These are phyloP conservation scores for Dimargaris xerosporica DNA, from an alignment of 192 early-diverging fungal species.

Conservation along the genomic window DNA sequence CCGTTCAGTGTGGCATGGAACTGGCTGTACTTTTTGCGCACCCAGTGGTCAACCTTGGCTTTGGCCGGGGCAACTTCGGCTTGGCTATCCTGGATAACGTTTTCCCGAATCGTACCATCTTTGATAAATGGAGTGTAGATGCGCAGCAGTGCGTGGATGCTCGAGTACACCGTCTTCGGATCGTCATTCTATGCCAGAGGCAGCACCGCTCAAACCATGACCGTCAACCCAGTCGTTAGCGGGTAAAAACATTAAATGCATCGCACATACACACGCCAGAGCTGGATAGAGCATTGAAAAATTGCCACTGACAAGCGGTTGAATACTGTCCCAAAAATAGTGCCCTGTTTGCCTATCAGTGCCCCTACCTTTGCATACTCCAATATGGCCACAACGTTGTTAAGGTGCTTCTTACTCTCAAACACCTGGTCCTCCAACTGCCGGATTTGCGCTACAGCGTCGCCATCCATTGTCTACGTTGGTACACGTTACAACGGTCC, in stretches of 20 bases:
- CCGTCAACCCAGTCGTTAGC: background rate
- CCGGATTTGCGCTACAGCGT: conserved; percentile 29
- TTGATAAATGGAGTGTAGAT: conserved; percentile 35
- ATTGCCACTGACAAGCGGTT: background rate
- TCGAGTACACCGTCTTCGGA: conserved; percentile 43
- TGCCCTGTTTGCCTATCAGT: background rate
- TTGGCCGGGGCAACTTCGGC: conserved; percentile 23
- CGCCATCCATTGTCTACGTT: too few relatives aligned
- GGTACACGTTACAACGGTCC: too few relatives aligned
- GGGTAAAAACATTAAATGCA: background rate
- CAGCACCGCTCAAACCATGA: background rate
- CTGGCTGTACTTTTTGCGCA: conserved; percentile 58
- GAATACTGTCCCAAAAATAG: background rate
- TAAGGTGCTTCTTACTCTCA: conserved; percentile 52
- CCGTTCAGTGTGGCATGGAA: conserved; percentile 38
- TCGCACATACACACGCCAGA: background rate
- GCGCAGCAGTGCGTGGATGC: conserved; percentile 54
- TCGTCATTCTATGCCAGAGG: conserved; percentile 23
- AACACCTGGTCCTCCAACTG: conserved; percentile 45
- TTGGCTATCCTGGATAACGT: conserved; percentile 24
- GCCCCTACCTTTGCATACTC: conserved; percentile 31
- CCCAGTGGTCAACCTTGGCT: conserved; percentile 51
- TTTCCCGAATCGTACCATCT: conserved; percentile 26
- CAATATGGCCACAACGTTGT: conserved; percentile 53
- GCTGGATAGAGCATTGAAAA: background rate